phyloP scores from a whole-genome alignment of 768 basidiomycete genomes.

The Boletus sp. region DNA sequence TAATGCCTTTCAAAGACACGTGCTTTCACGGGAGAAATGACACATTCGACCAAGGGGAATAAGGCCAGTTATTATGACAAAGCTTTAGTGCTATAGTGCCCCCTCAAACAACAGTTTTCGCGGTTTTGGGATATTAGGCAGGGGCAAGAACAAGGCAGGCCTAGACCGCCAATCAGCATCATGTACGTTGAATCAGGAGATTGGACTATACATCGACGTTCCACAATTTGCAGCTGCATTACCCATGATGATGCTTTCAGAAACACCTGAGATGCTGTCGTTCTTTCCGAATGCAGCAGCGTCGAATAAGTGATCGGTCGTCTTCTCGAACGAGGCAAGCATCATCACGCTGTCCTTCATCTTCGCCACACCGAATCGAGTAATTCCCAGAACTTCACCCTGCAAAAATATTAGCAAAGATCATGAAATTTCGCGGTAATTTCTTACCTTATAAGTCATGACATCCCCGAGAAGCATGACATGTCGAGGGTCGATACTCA shows the following conservation, averaged over 20 bases:
- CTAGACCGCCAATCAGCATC: constrained; percentile 18
- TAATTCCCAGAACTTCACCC: constrained; percentile 98
- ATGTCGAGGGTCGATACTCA: constrained; percentile 98
- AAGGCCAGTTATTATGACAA: neutral
- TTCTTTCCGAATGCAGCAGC: constrained; percentile 95
- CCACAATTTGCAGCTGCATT: constrained; percentile 93
- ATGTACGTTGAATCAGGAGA: neutral
- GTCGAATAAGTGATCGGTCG: constrained; percentile 98
- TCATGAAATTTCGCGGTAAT: neutral
- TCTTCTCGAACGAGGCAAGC: constrained; percentile 99
- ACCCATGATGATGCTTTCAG: constrained; percentile 99
- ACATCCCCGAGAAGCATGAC: constrained; percentile 98
- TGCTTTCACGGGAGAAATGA: neutral
- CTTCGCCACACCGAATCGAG: constrained; percentile 97
- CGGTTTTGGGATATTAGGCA: constrained; percentile 34
- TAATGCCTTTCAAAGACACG: neutral
- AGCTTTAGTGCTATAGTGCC: constrained; percentile 17
- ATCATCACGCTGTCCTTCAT: constrained; percentile 99
- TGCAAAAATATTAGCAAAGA: constrained; percentile 28
- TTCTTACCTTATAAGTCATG: constrained; percentile 89
- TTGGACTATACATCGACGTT: constrained; percentile 74
- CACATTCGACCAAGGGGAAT: neutral
- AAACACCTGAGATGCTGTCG: constrained; percentile 93
- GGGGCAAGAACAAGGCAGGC: constrained; percentile 35
- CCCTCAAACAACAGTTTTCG: constrained; percentile 36